Conservation (phyloP, 768 basidiomycete genomes). For the Termitomyces sp. region DNA sequence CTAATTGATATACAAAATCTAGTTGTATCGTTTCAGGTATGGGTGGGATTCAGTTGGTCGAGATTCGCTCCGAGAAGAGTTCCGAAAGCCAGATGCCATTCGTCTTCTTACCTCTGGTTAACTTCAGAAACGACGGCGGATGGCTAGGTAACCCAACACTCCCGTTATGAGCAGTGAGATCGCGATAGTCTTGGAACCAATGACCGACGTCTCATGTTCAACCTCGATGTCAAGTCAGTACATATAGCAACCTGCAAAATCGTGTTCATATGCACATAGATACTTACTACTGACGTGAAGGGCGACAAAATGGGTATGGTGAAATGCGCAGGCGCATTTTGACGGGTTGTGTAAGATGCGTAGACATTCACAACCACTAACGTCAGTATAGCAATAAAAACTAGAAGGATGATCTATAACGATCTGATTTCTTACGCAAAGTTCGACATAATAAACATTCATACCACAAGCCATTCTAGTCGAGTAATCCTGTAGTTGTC, state of each 20-base stretch:
- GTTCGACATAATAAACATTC: conserved; percentile 10
- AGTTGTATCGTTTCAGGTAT: background rate
- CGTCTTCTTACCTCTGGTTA: background rate
- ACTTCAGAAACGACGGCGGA: conserved; percentile 36
- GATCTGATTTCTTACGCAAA: background rate
- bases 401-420: conserved; percentile 27
- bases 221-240: conserved; percentile 34
- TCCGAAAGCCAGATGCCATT: background rate
- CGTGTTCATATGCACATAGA: background rate
- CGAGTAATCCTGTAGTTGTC: conserved; percentile 42
- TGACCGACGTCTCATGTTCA: conserved; percentile 66
- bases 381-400: conserved; percentile 28
- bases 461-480: conserved; percentile 49
- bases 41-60: background rate
- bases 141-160: conserved; percentile 32
- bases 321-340: conserved; percentile 49
- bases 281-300: conserved; percentile 66
- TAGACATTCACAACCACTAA: conserved; percentile 28
- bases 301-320: conserved; percentile 77
- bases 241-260: background rate
- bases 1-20: background rate
- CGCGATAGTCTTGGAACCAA: conserved; percentile 43
- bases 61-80: background rate
- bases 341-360: conserved; percentile 20
- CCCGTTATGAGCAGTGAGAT: conserved; percentile 34